phyloP scores from a whole-genome alignment of 1,139 yeast genomes.

The Saccharomycopsis hybrid region DNA sequence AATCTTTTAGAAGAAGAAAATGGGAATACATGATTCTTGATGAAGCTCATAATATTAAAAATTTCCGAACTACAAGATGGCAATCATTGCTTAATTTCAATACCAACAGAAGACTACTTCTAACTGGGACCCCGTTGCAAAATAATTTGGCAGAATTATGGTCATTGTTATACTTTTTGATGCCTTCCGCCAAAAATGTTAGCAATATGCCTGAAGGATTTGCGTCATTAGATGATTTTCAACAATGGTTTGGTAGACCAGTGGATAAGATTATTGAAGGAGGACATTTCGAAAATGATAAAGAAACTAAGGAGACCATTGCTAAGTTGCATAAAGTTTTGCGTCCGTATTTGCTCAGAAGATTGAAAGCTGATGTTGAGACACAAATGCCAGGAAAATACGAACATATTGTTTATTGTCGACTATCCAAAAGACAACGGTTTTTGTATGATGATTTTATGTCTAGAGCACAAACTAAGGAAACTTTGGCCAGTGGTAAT shows the following conservation, averaged over 20 bases:
- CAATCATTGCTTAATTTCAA: slow-evolving; percentile 90
- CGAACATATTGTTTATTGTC: slow-evolving; percentile 90
- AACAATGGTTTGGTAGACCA: slow-evolving; percentile 97
- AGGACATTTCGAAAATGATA: slow-evolving; percentile 47
- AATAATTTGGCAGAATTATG: slow-evolving; percentile 89
- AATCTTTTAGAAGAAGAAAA: slow-evolving; percentile 80
- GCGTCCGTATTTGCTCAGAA: slow-evolving; percentile 84
- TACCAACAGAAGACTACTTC: slow-evolving; percentile 75
- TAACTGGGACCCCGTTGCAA: slow-evolving; percentile 95
- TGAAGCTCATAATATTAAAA: slow-evolving; percentile 97
- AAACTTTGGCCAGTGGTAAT: slow-evolving; percentile 90
- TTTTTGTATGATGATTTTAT: slow-evolving; percentile 92
- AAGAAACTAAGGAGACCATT: slow-evolving; percentile 79
- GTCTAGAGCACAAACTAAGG: slow-evolving; percentile 94
- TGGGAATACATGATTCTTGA: slow-evolving; percentile 98
- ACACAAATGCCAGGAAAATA: slow-evolving; percentile 98
- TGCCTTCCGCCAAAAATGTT: slow-evolving; percentile 79
- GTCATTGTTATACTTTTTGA: slow-evolving; percentile 86
- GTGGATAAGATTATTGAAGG: slow-evolving; percentile 89
- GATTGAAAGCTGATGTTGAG: slow-evolving; percentile 94
- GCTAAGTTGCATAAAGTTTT: slow-evolving; percentile 86
- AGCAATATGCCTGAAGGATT: slow-evolving; percentile 87
- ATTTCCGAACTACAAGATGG: slow-evolving; percentile 95
- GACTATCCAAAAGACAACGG: slow-evolving; percentile 87
- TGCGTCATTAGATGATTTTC: slow-evolving; percentile 93